These are phyloP conservation scores for Galium porrigens DNA, from an alignment of 305 asterid species.

Conservation along the genomic window DNA sequence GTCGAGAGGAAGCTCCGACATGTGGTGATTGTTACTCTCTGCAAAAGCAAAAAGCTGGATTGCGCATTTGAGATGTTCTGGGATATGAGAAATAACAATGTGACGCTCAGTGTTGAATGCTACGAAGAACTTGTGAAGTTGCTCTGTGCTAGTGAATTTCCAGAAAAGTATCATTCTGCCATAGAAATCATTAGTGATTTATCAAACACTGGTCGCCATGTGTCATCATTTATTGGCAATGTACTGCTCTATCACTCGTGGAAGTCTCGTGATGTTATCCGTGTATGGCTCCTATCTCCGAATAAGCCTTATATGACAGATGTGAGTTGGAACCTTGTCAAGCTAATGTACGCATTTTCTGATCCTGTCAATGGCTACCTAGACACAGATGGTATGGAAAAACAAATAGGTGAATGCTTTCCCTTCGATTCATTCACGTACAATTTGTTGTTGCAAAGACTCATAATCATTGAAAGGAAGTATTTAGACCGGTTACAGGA, in stretches of 20 bases:
- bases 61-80: slow-evolving; percentile 34
- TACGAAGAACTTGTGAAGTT: slow-evolving; percentile 62
- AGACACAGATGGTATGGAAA: slow-evolving; percentile 35
- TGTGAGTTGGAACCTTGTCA: slow-evolving; percentile 39
- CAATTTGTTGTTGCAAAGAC: slow-evolving; percentile 61
- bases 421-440: slow-evolving; percentile 41
- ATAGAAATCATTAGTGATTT: slow-evolving; percentile 43
- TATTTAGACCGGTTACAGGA: slow-evolving; percentile 27
- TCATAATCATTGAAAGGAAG: slow-evolving; percentile 22
- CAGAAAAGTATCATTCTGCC: slow-evolving; percentile 28
- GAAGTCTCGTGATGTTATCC: slow-evolving; percentile 24
- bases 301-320: slow-evolving; percentile 23
- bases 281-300: slow-evolving; percentile 35
- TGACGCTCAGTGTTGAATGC: slow-evolving; percentile 45
- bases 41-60: slow-evolving; percentile 30
- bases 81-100: slow-evolving; percentile 27
- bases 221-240: slow-evolving; percentile 72
- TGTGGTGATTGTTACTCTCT: slow-evolving; percentile 50
- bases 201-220: slow-evolving; percentile 38
- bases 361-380: slow-evolving; percentile 26
- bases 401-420: slow-evolving; percentile 41
- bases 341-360: slow-evolving; percentile 48
- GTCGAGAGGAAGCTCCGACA: slow-evolving; percentile 29
- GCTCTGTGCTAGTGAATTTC: slow-evolving; percentile 24
- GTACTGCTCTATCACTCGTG: slow-evolving; percentile 51